Evolutionary conservation across 2,329 filamentous ascomycete species (phyloP).

Genomic region (Aureobasidium musti): DNA sequence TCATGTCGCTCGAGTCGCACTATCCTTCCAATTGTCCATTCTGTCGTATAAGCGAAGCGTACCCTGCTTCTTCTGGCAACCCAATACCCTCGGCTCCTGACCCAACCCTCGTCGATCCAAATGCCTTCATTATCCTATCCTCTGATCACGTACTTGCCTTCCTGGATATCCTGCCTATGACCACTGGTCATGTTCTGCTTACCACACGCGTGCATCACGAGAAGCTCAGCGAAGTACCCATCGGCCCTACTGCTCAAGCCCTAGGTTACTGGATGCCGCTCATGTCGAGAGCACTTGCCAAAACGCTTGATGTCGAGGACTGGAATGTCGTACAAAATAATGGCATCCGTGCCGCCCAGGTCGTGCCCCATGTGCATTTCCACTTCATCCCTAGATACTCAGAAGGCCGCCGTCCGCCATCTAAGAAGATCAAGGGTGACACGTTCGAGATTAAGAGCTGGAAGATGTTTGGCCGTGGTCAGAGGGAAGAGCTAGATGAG

Average conservation of each 20-base stretch:
- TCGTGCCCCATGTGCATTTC: conserved; percentile 92
- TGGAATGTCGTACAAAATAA: conserved; percentile 99
- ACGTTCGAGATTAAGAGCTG: conserved; percentile 59
- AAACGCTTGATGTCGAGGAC: conserved; percentile 70
- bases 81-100: conserved; percentile 40
- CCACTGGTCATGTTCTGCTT: conserved; percentile 78
- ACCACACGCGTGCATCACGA: conserved; percentile 74
- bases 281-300: conserved; percentile 69
- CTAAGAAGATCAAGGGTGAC: conserved; percentile 50
- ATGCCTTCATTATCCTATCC: conserved; percentile 68
- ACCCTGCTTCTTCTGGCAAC: conserved; percentile 44
- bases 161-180: conserved; percentile 88
- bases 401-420: conserved; percentile 47
- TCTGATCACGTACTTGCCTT: conserved; percentile 80
- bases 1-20: conserved; percentile 33
- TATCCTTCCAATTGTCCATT: conserved; percentile 58
- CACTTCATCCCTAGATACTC: conserved; percentile 80
- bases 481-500: conserved; percentile 73
- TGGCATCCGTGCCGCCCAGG: conserved; percentile 81
- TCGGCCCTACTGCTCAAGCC: conserved; percentile 33
- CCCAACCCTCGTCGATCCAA: conserved; percentile 40
- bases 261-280: conserved; percentile 63
- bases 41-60: conserved; percentile 58
- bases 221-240: conserved; percentile 69
- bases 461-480: conserved; percentile 79